Evolutionary conservation across 805 yeast species (phyloP), one percentile per base, ranked within the genome.

Genomic region (Pichia deserticola): DNA sequence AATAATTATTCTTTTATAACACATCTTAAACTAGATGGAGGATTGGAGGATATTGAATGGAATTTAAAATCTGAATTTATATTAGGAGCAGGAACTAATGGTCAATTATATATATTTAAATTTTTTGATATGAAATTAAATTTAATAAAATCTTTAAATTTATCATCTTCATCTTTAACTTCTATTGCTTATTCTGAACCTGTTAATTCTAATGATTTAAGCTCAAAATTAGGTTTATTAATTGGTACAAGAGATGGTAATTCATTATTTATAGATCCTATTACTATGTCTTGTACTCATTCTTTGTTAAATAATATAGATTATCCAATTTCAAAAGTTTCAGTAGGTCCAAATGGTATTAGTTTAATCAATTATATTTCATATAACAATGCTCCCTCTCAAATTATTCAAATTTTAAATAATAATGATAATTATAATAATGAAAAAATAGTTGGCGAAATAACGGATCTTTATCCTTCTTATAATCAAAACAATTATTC

Each of bases 181-280:
- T 47, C 53, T 5, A 36, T 54, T 4, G 20, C 15, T 13, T 47
- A 42, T 29, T 35, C 27, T 29, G 45, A 43, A 43, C 28, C 29
- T 3, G 7, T 15, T 7, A 35, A 36, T 7, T 42, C 27, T 5
- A 35, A 34, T 8, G 47, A 45, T 28, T 32, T 41, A 27, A 15
- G 12, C 9, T 5, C 9, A 3, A 34, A 28, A 12, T 29, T 40
- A 25, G 40, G 37, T 10, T n/a, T 54, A 5, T n/a, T 54, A 5
- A 36, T 48, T 4, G 57, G 57, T 13, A 49, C 57, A 12, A 49
- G 54, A 28, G 57, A 54, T 41, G 57, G 57, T 3, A 54, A 51
- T 45, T 41, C 49, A 3, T 37, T 45, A 11, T 15, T 44, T 10
- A 30, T 54, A 25, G 54, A 54, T 36, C 42, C 54, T 7, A 44